phyloP scores from a whole-genome alignment of 768 basidiomycete species.

The Xerocomellus chrysenteron region DNA sequence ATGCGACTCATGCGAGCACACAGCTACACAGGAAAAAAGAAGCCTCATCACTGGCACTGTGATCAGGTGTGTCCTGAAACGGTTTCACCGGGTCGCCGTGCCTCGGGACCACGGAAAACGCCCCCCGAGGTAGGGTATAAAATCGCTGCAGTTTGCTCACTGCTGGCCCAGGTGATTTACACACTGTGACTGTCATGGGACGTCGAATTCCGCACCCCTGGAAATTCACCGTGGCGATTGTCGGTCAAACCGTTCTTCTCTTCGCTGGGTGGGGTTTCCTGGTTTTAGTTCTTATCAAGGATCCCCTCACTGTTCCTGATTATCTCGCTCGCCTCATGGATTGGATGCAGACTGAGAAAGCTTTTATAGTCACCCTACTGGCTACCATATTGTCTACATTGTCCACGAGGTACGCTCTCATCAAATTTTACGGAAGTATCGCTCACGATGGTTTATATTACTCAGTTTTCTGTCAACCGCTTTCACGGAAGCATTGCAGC shows the following conservation, averaged over 20 bases:
- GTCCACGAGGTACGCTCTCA: neutral
- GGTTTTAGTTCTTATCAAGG: neutral
- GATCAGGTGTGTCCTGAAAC: no score
- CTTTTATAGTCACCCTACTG: neutral
- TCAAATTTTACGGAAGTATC: neutral
- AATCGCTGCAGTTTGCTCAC: neutral
- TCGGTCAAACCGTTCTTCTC: constrained; percentile 1
- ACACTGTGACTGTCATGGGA: neutral
- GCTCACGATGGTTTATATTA: neutral
- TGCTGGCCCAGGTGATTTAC: no score
- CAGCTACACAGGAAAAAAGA: no score
- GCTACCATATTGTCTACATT: neutral
- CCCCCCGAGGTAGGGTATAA: neutral
- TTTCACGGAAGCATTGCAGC: constrained; percentile 17
- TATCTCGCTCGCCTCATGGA: neutral
- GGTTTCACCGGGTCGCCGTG: no score
- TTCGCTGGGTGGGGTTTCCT: neutral
- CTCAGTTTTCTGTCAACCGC: constrained; percentile 6
- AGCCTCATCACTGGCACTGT: no score
- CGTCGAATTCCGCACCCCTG: neutral
- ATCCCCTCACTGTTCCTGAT: neutral
- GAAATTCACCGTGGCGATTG: neutral
- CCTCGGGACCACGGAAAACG: no score
- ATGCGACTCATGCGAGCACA: no score
- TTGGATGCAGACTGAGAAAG: neutral